These are phyloP conservation scores for Aureobasidium leucospermi DNA, from an alignment of 2,329 filamentous ascomycete genomes.

Conservation along the genomic window DNA sequence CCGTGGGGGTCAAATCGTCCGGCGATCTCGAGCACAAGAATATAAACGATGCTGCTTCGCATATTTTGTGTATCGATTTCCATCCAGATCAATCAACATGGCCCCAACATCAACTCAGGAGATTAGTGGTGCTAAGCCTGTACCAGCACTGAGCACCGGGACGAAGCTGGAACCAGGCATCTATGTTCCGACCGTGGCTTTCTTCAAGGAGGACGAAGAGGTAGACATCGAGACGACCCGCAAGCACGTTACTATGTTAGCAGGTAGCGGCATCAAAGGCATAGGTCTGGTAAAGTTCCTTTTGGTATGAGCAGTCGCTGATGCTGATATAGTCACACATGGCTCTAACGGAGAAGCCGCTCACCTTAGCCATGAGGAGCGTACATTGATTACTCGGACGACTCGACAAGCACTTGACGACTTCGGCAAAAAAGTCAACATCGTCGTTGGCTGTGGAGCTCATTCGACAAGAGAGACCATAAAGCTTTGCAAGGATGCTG, in stretches of 20 bases:
- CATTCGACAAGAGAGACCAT: conserved; percentile 69
- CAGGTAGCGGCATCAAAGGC: conserved; percentile 62
- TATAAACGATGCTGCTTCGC: background rate
- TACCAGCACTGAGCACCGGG: background rate
- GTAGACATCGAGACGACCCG: conserved; percentile 34
- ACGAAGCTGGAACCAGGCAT: conserved; percentile 17
- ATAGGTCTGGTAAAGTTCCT: conserved; percentile 37
- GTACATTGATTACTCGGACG: conserved; percentile 58
- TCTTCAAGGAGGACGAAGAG: conserved; percentile 37
- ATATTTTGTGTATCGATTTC: background rate
- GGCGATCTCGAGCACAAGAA: too few species aligned
- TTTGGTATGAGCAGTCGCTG: background rate
- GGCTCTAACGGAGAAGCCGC: conserved; percentile 80
- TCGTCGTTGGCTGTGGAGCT: conserved; percentile 69
- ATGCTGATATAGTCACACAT: conserved; percentile 48
- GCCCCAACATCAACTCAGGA: conserved; percentile 3
- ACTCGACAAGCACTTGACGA: conserved; percentile 63
- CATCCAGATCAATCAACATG: background rate
- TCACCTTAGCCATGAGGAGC: conserved; percentile 64
- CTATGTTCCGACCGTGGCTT: conserved; percentile 39
- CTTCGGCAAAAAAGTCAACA: conserved; percentile 56
- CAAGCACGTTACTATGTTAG: conserved; percentile 57
- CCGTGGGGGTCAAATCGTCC: too few species aligned
- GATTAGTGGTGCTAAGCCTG: background rate
- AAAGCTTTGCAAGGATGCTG: conserved; percentile 61